Conservation (phyloP, 169 alveolate genomes). For the Eimeria praecox region DNA sequence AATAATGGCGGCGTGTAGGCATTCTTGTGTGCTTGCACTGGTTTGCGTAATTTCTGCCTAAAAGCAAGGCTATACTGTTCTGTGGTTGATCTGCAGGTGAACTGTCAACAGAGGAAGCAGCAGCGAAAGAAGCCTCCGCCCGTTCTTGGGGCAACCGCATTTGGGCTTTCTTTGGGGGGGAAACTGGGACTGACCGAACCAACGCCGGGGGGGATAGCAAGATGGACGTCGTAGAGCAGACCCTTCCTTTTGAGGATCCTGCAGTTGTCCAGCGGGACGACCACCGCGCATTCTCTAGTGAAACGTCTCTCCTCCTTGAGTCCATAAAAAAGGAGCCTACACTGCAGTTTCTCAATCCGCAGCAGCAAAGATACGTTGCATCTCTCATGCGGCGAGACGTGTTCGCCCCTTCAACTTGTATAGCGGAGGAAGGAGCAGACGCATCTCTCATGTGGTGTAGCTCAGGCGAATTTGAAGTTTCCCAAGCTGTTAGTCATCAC, state of each 20-base stretch:
- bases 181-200: constrained; percentile 9
- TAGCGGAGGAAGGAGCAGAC: constrained; percentile 76
- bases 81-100: constrained; percentile 66
- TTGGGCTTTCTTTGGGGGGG: constrained; percentile 75
- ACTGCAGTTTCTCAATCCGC: constrained; percentile 58
- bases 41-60: neutral
- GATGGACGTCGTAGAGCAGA: constrained; percentile 67
- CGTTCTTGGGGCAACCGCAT: constrained; percentile 73
- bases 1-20: neutral
- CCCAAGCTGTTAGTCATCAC: constrained; percentile 75
- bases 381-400: constrained; percentile 79
- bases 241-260: constrained; percentile 74
- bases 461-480: constrained; percentile 77
- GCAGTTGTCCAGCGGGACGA: constrained; percentile 82
- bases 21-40: neutral
- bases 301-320: constrained; percentile 74
- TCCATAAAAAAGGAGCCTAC: constrained; percentile 35
- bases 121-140: constrained; percentile 54
- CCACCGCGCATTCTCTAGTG: constrained; percentile 77
- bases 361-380: constrained; percentile 74
- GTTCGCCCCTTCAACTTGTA: constrained; percentile 9
- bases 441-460: constrained; percentile 76
- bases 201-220: constrained; percentile 1
- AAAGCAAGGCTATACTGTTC: neutral
- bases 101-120: constrained; percentile 80